Evolutionary conservation across 2,329 filamentous ascomycete species (phyloP), one percentile per base, ranked within the genome.

Genomic region (Arthrobotrys iridis): DNA sequence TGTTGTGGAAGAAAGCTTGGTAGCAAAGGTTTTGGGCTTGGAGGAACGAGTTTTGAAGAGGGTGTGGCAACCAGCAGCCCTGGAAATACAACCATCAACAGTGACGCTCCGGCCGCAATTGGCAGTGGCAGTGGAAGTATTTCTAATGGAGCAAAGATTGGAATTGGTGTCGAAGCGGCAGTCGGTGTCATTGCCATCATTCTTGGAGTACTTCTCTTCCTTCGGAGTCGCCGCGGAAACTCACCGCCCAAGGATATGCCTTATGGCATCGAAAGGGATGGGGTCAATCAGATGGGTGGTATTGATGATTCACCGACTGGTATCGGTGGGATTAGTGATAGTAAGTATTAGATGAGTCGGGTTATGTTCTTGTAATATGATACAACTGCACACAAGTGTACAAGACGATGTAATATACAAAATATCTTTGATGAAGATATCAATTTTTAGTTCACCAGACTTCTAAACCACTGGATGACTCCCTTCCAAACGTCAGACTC

Each of bases 381-480:
- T 59, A 30, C 55, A 58, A 3, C 2, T 41, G 35, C n/a, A n/a
- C 8, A 41, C 30, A 35, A 15, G n/a, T 35, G 41, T 43, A 63
- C 15, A 10, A 15, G 20, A 35, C 20, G 15, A 28, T 30, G 3
- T 58, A 22, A 45, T 26, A 55, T 48, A 46, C 30, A 46, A 37
- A 6, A n/a, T n/a, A n/a, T n/a, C n/a, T n/a, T n/a, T n/a, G 10
- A 15, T 40, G 37, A 2, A 41, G n/a, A n/a, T n/a, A n/a, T n/a
- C n/a, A n/a, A 10, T 26, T 41, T 18, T 52, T 40, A 74, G 15
- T 52, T 55, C 1, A 76, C 72, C 30, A 76, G 37, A 43, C 59
- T 76, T 24, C 72, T 30, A 28, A 76, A 76, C 72, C 72, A 76
- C 15, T 60, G 35, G 6, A 65, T 71, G 26, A 76, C 72, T 2